These are phyloP conservation scores for Paxillus involutus DNA, from an alignment of 768 basidiomycete genomes.

Conservation along the genomic window DNA sequence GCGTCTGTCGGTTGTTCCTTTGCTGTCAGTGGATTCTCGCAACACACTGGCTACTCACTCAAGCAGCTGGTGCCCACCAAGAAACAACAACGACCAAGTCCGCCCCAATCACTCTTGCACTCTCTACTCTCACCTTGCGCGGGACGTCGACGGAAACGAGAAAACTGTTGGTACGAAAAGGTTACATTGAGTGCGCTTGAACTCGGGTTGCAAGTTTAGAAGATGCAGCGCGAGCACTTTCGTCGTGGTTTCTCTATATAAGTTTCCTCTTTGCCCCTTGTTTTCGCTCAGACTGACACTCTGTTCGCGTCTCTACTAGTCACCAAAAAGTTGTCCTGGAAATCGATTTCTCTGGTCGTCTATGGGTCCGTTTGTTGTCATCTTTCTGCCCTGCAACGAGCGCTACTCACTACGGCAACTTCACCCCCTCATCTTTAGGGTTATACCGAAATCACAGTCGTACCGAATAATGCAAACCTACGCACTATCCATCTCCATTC, in stretches of 20 bases:
- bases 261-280: constrained; percentile 44
- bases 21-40: constrained; percentile 25
- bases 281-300: constrained; percentile 43
- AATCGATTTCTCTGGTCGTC: constrained; percentile 85
- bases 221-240: constrained; percentile 72
- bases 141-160: background rate
- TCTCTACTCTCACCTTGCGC: constrained; percentile 4
- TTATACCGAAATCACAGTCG: constrained; percentile 89
- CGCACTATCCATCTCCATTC: constrained; percentile 86
- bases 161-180: background rate
- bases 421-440: constrained; percentile 49
- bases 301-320: constrained; percentile 66
- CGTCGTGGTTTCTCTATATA: constrained; percentile 90
- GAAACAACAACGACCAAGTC: constrained; percentile 10
- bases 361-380: constrained; percentile 61
- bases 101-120: constrained; percentile 1
- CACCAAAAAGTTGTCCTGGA: constrained; percentile 96
- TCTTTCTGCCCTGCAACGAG: constrained; percentile 14
- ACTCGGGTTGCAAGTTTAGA: constrained; percentile 17
- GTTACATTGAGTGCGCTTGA: constrained; percentile 1
- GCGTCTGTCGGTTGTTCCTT: constrained; percentile 25
- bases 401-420: constrained; percentile 21
- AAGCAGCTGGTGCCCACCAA: constrained; percentile 17
- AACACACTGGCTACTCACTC: constrained; percentile 11
- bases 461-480: constrained; percentile 78